Evolutionary conservation across 176 grass and related monocot species (phyloP).

Genomic region (Triticum timopheevii): DNA sequence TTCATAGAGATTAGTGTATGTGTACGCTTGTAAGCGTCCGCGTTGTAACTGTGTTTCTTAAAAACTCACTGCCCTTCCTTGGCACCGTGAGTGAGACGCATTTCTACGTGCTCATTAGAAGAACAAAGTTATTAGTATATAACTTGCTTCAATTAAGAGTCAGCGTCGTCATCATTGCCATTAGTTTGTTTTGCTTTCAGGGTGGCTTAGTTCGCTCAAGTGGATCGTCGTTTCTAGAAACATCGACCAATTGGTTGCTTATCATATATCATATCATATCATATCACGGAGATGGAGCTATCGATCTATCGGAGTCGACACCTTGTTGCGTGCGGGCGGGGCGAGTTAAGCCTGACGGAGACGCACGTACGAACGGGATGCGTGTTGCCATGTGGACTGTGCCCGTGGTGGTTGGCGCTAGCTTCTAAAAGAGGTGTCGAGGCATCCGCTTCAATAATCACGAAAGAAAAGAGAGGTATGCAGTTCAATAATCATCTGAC

Average conservation of each 20-base stretch:
- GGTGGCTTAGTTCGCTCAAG: not conserved
- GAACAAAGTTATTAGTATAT: too few species aligned
- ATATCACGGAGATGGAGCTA: not conserved
- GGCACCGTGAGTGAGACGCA: not conserved
- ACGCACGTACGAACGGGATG: not conserved
- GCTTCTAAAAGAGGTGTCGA: not conserved
- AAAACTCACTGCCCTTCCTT: too few species aligned
- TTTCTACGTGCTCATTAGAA: too few species aligned
- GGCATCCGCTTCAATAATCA: not conserved
- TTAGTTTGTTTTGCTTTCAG: not conserved
- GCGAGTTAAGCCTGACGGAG: not conserved
- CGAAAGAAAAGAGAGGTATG: too few species aligned
- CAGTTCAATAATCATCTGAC: not conserved
- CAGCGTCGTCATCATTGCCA: not conserved
- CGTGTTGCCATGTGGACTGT: not conserved
- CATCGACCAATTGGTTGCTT: not conserved
- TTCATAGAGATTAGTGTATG: too few species aligned
- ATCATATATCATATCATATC: not conserved
- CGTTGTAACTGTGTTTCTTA: too few species aligned
- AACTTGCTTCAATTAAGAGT: not conserved
- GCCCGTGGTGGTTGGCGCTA: not conserved
- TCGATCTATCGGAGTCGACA: not conserved
- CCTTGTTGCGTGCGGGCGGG: constrained; percentile 14
- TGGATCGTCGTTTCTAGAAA: not conserved
- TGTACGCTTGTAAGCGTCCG: too few species aligned